Conservation (phyloP, 73 alveolate genomes). For the Paramecium sexaurelia region DNA sequence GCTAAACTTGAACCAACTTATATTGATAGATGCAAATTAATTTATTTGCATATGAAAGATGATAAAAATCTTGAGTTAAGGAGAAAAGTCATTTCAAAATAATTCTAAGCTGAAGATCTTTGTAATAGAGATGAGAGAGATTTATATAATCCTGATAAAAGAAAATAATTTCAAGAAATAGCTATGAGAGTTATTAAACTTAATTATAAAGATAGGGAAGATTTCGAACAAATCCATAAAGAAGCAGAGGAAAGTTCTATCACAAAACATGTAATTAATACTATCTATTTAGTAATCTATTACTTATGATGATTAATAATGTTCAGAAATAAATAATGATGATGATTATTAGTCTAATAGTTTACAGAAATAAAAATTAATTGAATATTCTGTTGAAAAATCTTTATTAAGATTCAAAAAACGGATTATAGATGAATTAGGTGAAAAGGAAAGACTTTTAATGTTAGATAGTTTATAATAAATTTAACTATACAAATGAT, state of each 20-base stretch:
- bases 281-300: background rate
- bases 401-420: constrained; percentile 14
- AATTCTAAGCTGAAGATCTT: background rate
- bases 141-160: constrained; percentile 48
- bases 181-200: background rate
- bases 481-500: background rate
- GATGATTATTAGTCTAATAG: background rate
- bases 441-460: background rate
- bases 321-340: background rate
- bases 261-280: background rate
- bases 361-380: background rate
- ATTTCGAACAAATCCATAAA: background rate
- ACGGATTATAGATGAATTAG: constrained; percentile 20
- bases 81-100: constrained; percentile 25
- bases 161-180: background rate
- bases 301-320: background rate
- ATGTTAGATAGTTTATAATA: background rate
- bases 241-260: background rate
- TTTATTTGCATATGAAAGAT: constrained; percentile 37
- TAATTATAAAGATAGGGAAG: background rate
- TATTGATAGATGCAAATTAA: constrained; percentile 39
- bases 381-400: constrained; percentile 3
- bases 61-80: constrained; percentile 52
- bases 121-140: constrained; percentile 48
- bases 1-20: background rate